These are phyloP conservation scores for Insectozyma bohioensis DNA, from an alignment of 1,139 yeast species.

Conservation along the genomic window DNA sequence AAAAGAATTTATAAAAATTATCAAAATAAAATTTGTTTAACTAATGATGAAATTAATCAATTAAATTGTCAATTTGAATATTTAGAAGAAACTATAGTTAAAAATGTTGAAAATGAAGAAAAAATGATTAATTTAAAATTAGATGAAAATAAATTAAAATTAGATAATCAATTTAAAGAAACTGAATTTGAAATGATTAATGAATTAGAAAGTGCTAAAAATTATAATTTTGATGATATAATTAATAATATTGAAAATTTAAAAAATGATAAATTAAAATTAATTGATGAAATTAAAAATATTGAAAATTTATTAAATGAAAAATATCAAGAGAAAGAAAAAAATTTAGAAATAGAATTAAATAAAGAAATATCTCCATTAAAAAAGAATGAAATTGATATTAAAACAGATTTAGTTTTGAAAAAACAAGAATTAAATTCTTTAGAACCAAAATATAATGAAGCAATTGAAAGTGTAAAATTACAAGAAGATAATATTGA, in stretches of 20 bases:
- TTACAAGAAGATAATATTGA: constrained; percentile 7
- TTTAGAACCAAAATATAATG: background rate
- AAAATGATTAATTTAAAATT: constrained; percentile 24
- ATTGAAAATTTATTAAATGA: constrained; percentile 13
- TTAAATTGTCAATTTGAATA: constrained; percentile 24
- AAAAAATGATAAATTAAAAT: constrained; percentile 12
- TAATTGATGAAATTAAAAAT: constrained; percentile 16
- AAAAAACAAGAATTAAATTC: constrained; percentile 1
- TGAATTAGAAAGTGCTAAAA: constrained; percentile 28
- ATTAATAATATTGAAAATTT: constrained; percentile 19
- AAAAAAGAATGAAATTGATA: background rate
- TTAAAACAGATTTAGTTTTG: background rate
- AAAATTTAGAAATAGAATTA: constrained; percentile 22
- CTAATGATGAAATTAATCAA: constrained; percentile 18
- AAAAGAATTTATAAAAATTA: constrained; percentile 24
- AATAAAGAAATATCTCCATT: constrained; percentile 9
- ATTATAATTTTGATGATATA: constrained; percentile 26
- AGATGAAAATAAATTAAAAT: constrained; percentile 22
- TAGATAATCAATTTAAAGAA: constrained; percentile 30
- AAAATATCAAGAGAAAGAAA: constrained; percentile 15
- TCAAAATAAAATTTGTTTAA: constrained; percentile 20
- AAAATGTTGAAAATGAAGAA: constrained; percentile 29
- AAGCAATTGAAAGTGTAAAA: constrained; percentile 9
- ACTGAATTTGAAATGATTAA: constrained; percentile 31
- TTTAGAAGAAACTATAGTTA: constrained; percentile 28